These are phyloP conservation scores for Phaseolus lunatus DNA, from an alignment of 306 rosid species.

Conservation along the genomic window DNA sequence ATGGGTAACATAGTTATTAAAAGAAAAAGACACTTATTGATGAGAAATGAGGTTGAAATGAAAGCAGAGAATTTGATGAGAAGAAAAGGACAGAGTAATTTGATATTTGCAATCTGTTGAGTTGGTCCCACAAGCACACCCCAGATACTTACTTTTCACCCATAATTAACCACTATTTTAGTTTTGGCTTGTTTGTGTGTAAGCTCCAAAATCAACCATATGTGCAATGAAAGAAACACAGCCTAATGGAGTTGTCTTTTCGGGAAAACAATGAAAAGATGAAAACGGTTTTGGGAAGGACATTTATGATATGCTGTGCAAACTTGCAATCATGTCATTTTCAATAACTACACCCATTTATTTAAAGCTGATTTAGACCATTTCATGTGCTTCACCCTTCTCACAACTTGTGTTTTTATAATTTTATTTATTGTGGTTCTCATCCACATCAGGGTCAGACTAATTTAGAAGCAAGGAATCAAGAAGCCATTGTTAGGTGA, in stretches of 20 bases:
- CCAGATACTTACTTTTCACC: conserved; percentile 47
- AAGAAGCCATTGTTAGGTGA: conserved; percentile 54
- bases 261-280: conserved; percentile 38
- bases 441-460: conserved; percentile 37
- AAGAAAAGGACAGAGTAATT: conserved; percentile 39
- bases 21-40: conserved; percentile 43
- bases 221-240: conserved; percentile 28
- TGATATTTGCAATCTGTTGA: conserved; percentile 24
- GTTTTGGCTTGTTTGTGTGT: conserved; percentile 36
- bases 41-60: conserved; percentile 42
- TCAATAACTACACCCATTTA: conserved; percentile 55
- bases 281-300: conserved; percentile 23
- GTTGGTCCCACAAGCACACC: conserved; percentile 45
- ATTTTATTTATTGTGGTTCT: conserved; percentile 34
- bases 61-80: conserved; percentile 37
- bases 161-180: conserved; percentile 42
- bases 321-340: conserved; percentile 42
- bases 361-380: conserved; percentile 46
- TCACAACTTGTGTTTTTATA: conserved; percentile 28
- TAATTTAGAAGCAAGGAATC: conserved; percentile 53
- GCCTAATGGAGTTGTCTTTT: conserved; percentile 44
- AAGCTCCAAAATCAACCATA: conserved; percentile 18
- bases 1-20: conserved; percentile 44
- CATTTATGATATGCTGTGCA: conserved; percentile 5
- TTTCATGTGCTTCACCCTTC: conserved; percentile 53